These are phyloP conservation scores for Primulina eburnea DNA, from an alignment of 257 asterid species.

Conservation along the genomic window DNA sequence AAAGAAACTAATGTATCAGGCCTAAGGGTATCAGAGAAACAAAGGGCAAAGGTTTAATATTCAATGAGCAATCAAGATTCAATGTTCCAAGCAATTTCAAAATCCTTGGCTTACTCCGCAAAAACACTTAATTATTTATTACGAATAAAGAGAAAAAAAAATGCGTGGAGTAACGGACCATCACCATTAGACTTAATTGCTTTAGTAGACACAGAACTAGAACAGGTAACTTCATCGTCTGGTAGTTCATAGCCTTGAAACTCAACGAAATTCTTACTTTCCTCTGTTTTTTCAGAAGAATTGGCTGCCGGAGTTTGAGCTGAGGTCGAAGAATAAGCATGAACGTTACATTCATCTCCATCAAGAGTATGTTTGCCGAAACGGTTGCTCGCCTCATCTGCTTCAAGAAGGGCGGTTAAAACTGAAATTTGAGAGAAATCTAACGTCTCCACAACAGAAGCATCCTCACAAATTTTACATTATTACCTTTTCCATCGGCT, in stretches of 20 bases:
- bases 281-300: too few relatives aligned
- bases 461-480: too few relatives aligned
- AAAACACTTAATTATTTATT: too few relatives aligned
- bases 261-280: too few relatives aligned
- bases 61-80: too few relatives aligned
- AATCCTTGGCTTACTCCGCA: too few relatives aligned
- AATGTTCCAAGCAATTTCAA: too few relatives aligned
- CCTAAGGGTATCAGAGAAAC: not conserved
- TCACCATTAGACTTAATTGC: not conserved
- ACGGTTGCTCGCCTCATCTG: not conserved
- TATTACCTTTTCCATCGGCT: not conserved
- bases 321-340: too few relatives aligned
- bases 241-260: not conserved
- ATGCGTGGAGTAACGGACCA: not conserved
- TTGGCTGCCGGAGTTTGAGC: too few relatives aligned
- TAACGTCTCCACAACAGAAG: not conserved
- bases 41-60: not conserved
- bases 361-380: not conserved
- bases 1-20: not conserved
- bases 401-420: not conserved
- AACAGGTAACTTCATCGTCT: not conserved
- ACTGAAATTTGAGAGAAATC: not conserved
- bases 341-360: too few relatives aligned
- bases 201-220: not conserved
- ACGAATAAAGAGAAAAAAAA: too few relatives aligned